phyloP scores from a whole-genome alignment of 495 filamentous ascomycete species.

The Pyrenopolyporus hunteri region DNA sequence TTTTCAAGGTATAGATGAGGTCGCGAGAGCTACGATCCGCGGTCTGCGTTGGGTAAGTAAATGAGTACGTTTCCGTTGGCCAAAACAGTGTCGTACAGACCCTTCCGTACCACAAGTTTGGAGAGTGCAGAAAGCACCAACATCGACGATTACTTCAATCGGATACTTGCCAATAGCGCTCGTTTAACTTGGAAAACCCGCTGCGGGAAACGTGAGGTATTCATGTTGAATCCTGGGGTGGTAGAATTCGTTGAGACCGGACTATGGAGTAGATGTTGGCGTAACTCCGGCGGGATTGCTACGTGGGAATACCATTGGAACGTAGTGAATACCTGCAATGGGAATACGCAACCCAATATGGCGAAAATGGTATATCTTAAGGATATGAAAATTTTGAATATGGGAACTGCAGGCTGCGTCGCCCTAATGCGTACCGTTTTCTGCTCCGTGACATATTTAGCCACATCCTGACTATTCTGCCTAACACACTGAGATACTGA shows the following conservation, averaged over 20 bases:
- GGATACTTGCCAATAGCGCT: no score
- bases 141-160: no score
- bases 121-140: no score
- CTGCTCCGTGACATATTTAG: conserved; percentile 26
- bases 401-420: neutral
- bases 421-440: neutral
- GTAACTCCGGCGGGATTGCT: neutral
- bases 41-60: neutral
- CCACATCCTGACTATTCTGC: conserved; percentile 25
- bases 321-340: neutral
- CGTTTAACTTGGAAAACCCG: no score
- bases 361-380: neutral
- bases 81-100: neutral
- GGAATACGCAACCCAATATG: neutral
- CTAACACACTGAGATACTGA: conserved; percentile 7
- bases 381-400: neutral
- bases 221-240: neutral
- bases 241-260: neutral
- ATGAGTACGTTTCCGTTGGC: neutral
- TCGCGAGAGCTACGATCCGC: neutral
- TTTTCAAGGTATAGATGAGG: neutral
- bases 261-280: neutral
- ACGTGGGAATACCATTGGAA: neutral
- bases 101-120: neutral
- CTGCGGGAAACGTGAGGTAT: no score